A percentile compares a stretch with the other conserved stretches of the same genome.
Conservation (phyloP, 306 rosid species). For the Myrica gale region DNA sequence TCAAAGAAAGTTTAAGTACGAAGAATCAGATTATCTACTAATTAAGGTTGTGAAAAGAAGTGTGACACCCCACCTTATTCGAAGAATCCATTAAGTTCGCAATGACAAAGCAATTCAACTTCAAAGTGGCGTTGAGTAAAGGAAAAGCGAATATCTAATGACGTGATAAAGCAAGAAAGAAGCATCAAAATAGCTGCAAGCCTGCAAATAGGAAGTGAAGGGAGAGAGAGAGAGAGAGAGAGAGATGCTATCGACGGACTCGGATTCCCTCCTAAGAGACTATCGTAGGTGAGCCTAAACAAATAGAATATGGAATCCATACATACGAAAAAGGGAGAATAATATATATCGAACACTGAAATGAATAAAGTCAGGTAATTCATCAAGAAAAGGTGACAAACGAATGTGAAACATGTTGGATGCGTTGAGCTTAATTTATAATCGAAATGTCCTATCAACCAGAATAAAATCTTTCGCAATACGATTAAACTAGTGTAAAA, state of each 20-base stretch:
- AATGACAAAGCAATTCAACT: conserved; percentile 18
- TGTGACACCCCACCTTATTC: conserved; percentile 12
- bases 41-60: conserved; percentile 12
- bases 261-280: too few species aligned
- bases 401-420: conserved; percentile 1
- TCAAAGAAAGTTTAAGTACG: conserved; percentile 7
- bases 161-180: conserved; percentile 22
- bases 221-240: conserved; percentile 18
- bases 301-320: conserved; percentile 38
- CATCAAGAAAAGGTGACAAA: conserved; percentile 1
- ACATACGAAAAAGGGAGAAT: neutral
- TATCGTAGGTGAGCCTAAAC: conserved; percentile 19
- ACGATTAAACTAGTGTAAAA: neutral
- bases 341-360: neutral
- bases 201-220: conserved; percentile 21
- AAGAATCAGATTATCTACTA: conserved; percentile 25
- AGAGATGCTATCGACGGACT: neutral
- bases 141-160: conserved; percentile 43
- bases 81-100: conserved; percentile 37
- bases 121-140: conserved; percentile 33
- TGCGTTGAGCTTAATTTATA: neutral
- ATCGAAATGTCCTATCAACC: neutral
- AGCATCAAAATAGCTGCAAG: conserved; percentile 41
- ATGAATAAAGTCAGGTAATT: neutral
- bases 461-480: neutral